Percentiles rank a stretch among this genome's conserved stretches.
phyloP scores from a whole-genome alignment of 768 basidiomycete genomes.

The Mycena crocata region DNA sequence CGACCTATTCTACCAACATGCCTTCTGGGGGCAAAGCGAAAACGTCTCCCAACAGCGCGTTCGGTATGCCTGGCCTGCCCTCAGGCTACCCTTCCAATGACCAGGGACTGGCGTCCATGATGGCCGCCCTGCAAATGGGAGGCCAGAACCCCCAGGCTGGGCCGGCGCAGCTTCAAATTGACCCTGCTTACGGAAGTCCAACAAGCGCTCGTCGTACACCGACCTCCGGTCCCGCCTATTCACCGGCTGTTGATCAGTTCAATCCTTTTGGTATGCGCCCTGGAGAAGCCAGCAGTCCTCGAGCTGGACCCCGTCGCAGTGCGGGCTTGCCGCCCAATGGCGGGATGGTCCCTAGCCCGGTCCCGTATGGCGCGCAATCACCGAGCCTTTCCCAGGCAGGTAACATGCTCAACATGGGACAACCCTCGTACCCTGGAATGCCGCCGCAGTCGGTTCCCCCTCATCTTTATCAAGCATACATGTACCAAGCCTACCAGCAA shows the following conservation, averaged over 20 bases:
- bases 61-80: slow-evolving; percentile 79
- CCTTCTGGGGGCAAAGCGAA: slow-evolving; percentile 73
- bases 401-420: slow-evolving; percentile 71
- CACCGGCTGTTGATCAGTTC: slow-evolving; percentile 59
- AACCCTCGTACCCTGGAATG: slow-evolving; percentile 72
- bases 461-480: slow-evolving; percentile 83
- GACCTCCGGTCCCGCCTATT: slow-evolving; percentile 50
- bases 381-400: slow-evolving; percentile 69
- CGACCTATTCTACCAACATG: slow-evolving; percentile 76
- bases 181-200: slow-evolving; percentile 65
- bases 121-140: slow-evolving; percentile 92
- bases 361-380: slow-evolving; percentile 71
- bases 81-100: slow-evolving; percentile 86
- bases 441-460: slow-evolving; percentile 69
- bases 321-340: slow-evolving; percentile 61
- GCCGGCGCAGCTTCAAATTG: slow-evolving; percentile 78
- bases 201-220: slow-evolving; percentile 50
- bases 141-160: slow-evolving; percentile 87
- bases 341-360: slow-evolving; percentile 49
- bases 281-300: slow-evolving; percentile 59
- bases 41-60: slow-evolving; percentile 62
- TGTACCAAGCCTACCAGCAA: slow-evolving; percentile 88
- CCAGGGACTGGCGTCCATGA: slow-evolving; percentile 90
- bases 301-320: slow-evolving; percentile 63
- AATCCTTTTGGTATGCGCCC: slow-evolving; percentile 63